phyloP scores from a whole-genome alignment of 345 rosid species.

The Raphanus raphanistrum region DNA sequence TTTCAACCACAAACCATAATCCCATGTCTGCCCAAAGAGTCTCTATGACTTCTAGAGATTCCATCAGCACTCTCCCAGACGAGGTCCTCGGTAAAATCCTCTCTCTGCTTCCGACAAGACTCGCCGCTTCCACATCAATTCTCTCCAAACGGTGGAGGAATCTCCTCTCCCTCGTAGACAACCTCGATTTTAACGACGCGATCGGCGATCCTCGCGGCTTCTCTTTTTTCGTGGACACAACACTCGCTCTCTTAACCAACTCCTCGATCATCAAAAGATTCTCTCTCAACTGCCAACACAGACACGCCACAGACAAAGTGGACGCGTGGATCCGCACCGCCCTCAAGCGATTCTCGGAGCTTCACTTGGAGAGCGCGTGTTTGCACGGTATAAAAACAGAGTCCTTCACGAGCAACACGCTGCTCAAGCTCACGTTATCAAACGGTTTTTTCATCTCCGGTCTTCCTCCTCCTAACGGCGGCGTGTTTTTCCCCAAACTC shows the following conservation, averaged over 20 bases:
- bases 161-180: slow-evolving; percentile 13
- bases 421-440: not conserved
- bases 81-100: slow-evolving; percentile 11
- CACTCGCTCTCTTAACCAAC: not conserved
- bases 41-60: not conserved
- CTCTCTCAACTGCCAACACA: not conserved
- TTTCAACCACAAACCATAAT: not conserved
- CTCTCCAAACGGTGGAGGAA: slow-evolving; percentile 27
- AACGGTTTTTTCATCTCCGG: not conserved
- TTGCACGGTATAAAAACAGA: not conserved
- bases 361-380: not conserved
- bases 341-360: not conserved
- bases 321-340: not conserved
- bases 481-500: not conserved
- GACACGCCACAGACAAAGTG: not conserved
- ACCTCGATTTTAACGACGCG: slow-evolving; percentile 10
- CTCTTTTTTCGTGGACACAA: not conserved
- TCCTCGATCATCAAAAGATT: not conserved
- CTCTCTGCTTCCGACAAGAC: slow-evolving; percentile 1
- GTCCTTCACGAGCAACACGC: not conserved
- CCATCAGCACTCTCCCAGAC: slow-evolving; percentile 5
- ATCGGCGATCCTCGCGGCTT: not conserved
- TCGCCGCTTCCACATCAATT: slow-evolving; percentile 3
- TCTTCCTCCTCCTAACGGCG: not conserved
- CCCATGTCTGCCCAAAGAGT: not conserved